Evolutionary conservation across 768 basidiomycete genomes (phyloP).

Genomic region (Lanmaoa pseudosensibilis): DNA sequence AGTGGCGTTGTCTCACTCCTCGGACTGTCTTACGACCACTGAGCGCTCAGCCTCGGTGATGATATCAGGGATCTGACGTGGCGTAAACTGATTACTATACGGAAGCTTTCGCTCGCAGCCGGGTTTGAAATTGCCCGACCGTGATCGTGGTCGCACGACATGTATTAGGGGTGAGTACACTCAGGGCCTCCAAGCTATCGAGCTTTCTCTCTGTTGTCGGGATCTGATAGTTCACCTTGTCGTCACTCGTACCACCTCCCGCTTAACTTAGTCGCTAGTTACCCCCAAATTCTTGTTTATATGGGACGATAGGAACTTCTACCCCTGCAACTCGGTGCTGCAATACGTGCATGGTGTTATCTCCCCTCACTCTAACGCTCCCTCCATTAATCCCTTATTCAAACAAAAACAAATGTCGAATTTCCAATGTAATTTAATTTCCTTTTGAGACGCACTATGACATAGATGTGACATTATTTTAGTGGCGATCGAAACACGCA

Average conservation of each 20-base stretch:
- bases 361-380: no score
- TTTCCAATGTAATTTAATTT: no score
- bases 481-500: no score
- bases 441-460: not conserved
- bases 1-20: not conserved
- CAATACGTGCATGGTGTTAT: no score
- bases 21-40: not conserved
- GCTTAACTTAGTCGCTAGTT: not conserved
- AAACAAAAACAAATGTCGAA: no score
- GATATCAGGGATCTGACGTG: not conserved
- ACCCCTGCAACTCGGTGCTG: no score
- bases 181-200: no score
- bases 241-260: no score
- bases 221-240: no score
- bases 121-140: conserved; percentile 9
- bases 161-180: not conserved
- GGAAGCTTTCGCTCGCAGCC: not conserved
- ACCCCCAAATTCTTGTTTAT: not conserved
- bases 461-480: no score
- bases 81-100: conserved; percentile 9
- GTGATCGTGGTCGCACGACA: not conserved
- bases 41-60: not conserved
- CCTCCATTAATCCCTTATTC: no score
- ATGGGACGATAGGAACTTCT: not conserved
- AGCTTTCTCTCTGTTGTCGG: no score